Evolutionary conservation across 1,139 yeast genomes (phyloP).

Genomic region (Diutina neorugosa): DNA sequence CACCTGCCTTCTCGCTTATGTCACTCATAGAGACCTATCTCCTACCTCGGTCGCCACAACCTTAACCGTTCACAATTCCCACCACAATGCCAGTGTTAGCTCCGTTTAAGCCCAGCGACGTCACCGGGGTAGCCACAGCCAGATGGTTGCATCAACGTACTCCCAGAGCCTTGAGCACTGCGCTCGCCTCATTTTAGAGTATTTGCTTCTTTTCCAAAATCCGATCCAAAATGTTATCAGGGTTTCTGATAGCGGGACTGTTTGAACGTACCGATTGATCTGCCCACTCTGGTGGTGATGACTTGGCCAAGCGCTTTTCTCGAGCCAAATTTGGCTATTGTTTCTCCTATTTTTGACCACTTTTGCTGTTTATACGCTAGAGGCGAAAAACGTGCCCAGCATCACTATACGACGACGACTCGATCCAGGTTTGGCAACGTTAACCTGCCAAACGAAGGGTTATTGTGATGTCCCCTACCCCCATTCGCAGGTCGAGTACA

Average conservation of each 20-base stretch:
- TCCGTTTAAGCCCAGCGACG: too few relatives aligned
- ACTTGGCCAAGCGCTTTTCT: too few relatives aligned
- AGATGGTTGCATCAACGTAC: too few relatives aligned
- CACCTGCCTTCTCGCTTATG: not conserved
- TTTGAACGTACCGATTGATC: too few relatives aligned
- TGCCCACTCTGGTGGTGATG: too few relatives aligned
- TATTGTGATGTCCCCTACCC: not conserved
- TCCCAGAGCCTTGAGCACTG: not conserved
- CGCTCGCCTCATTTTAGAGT: not conserved
- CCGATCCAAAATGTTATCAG: too few relatives aligned
- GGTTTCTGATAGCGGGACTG: too few relatives aligned
- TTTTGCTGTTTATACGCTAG: not conserved
- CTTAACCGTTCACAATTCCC: not conserved
- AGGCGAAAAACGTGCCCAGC: not conserved
- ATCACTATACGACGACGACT: not conserved
- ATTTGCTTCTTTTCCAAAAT: not conserved
- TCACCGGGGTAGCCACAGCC: too few relatives aligned
- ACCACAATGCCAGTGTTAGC: too few relatives aligned
- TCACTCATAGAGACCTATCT: not conserved
- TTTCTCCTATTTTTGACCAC: not conserved
- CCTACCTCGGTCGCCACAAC: too few relatives aligned
- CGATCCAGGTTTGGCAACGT: not conserved
- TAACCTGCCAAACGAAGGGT: too few relatives aligned
- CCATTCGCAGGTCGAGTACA: not conserved
- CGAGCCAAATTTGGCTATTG: too few relatives aligned